These are phyloP conservation scores for Zea mays DNA, from an alignment of 176 grass and related monocot species.

Conservation along the genomic window Zm-B73-REFERENCE-NAM-5.0 NC_050103.1:73998001-73998500, in stretches of 20 bases:
- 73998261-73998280: neutral
- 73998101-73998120: too few species aligned
- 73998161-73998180: too few species aligned
- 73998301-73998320: neutral
- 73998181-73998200: neutral
- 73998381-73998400: too few species aligned
- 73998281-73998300: too few species aligned
- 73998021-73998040: conserved; percentile 57
- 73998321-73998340: neutral
- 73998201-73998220: neutral
- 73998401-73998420: too few species aligned
- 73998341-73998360: neutral
- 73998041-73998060: conserved; percentile 55
- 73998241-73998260: conserved; percentile 14
- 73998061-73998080: conserved; percentile 36
- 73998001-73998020: conserved; percentile 57
- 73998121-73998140: neutral
- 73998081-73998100: too few species aligned
- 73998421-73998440: too few species aligned
- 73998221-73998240: neutral
- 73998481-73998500: too few species aligned
- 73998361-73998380: neutral
- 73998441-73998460: too few species aligned
- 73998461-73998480: too few species aligned
- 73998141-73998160: neutral